These are phyloP conservation scores for Tricladium varicosporioides DNA, from an alignment of 2,329 filamentous ascomycete genomes.

Conservation along the genomic window DNA sequence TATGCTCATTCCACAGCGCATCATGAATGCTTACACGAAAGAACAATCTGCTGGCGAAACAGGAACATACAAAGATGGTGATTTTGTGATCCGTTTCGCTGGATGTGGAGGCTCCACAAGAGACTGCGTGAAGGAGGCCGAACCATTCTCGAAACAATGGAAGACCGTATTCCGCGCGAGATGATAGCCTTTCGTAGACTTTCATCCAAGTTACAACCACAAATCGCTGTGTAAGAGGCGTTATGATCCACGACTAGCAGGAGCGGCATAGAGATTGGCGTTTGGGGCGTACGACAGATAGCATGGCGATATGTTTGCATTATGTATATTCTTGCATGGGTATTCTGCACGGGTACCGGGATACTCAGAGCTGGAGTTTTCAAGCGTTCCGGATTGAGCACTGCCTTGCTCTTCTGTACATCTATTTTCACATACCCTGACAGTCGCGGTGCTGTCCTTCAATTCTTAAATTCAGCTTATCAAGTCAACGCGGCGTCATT, in stretches of 20 bases:
- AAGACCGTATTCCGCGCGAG: constrained; percentile 29
- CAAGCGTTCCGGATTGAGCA: constrained; percentile 22
- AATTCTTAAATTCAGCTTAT: neutral
- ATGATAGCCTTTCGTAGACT: constrained; percentile 15
- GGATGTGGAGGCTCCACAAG: constrained; percentile 62
- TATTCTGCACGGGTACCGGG: constrained; percentile 21
- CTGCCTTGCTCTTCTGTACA: constrained; percentile 25
- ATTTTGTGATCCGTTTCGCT: constrained; percentile 77
- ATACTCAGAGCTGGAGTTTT: constrained; percentile 28
- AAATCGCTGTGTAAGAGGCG: constrained; percentile 18
- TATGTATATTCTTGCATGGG: constrained; percentile 27
- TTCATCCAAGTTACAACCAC: constrained; percentile 12
- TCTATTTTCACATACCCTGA: constrained; percentile 28
- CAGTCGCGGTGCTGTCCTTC: constrained; percentile 18
- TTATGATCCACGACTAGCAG: constrained; percentile 30
- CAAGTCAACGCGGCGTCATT: constrained; percentile 5
- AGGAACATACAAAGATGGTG: constrained; percentile 76
- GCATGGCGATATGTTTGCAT: constrained; percentile 24
- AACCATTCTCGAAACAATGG: constrained; percentile 35
- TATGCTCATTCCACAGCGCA: constrained; percentile 82
- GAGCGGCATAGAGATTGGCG: constrained; percentile 24
- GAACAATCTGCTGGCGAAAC: constrained; percentile 38
- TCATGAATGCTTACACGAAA: constrained; percentile 74
- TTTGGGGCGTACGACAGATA: constrained; percentile 24
- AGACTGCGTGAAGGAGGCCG: constrained; percentile 71